Percentiles rank a stretch among this genome's conserved stretches.
These are phyloP conservation scores for Arthrocladium fulminans DNA, from an alignment of 2,329 filamentous ascomycete species.

Conservation along the genomic window DNA sequence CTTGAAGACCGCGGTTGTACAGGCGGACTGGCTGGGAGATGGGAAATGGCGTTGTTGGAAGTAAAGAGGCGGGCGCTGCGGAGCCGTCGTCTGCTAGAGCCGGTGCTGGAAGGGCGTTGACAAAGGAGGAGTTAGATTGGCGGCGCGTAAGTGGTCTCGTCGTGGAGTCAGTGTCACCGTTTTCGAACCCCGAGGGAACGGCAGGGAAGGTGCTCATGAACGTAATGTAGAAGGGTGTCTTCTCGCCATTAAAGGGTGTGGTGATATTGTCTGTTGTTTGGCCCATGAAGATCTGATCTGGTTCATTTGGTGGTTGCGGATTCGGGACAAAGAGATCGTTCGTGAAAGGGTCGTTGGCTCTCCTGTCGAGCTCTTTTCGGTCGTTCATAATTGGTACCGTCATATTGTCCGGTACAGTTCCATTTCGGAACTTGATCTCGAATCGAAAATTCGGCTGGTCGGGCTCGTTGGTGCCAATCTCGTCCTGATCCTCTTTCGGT, in stretches of 20 bases:
- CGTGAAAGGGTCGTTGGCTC: conserved; percentile 28
- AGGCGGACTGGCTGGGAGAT: conserved; percentile 68
- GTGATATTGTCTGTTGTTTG: conserved; percentile 72
- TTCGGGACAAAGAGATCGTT: conserved; percentile 34
- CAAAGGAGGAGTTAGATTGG: conserved; percentile 1
- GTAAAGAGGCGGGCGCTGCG: conserved; percentile 60
- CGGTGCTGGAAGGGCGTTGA: conserved; percentile 15
- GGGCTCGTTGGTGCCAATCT: conserved; percentile 53
- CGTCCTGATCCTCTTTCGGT: conserved; percentile 65
- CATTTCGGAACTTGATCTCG: conserved; percentile 57
- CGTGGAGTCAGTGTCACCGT: conserved; percentile 38
- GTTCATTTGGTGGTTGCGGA: conserved; percentile 42
- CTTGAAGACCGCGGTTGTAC: conserved; percentile 68
- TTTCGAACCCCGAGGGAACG: conserved; percentile 29
- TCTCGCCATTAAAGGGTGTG: conserved; percentile 67
- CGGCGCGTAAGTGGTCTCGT: background rate
- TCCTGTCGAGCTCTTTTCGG: conserved; percentile 29
- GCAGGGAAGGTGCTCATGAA: conserved; percentile 44
- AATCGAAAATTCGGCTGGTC: conserved; percentile 71
- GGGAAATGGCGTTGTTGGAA: conserved; percentile 49
- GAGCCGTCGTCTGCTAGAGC: conserved; percentile 48
- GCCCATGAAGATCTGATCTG: conserved; percentile 73
- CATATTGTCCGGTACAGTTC: conserved; percentile 47
- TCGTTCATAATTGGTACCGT: conserved; percentile 43
- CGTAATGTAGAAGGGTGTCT: conserved; percentile 81